Evolutionary conservation across 768 basidiomycete species (phyloP).

Genomic region (Rickenella mellea): DNA sequence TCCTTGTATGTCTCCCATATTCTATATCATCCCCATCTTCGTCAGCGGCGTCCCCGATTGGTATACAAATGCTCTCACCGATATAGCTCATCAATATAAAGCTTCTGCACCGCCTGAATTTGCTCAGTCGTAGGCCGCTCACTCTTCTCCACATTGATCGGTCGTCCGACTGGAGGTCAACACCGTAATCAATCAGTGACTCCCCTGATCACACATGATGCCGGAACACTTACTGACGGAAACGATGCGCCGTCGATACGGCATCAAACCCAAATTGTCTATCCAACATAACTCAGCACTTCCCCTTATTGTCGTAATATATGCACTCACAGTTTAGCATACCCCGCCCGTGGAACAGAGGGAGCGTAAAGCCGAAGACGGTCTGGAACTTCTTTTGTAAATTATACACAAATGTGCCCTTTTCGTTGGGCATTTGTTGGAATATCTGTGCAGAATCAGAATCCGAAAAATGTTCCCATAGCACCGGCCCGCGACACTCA

Average conservation of each 20-base stretch:
- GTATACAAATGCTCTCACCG: conserved; percentile 41
- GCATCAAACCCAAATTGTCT: conserved; percentile 96
- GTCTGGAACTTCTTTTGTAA: conserved; percentile 88
- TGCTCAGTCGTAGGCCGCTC: conserved; percentile 80
- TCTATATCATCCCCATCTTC: conserved; percentile 27
- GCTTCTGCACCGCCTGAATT: conserved; percentile 65
- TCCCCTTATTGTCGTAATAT: background rate
- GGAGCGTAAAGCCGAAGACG: conserved; percentile 91
- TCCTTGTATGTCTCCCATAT: conserved; percentile 98
- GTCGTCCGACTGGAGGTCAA: conserved; percentile 62
- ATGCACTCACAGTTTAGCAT: conserved; percentile 74
- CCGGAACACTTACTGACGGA: conserved; percentile 71
- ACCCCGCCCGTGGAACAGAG: conserved; percentile 95
- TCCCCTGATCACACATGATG: background rate
- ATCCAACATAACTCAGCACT: background rate
- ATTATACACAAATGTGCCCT: conserved; percentile 78
- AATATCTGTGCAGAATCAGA: conserved; percentile 57
- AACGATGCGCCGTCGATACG: conserved; percentile 91
- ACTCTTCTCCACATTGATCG: conserved; percentile 68
- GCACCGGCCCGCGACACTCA: conserved; percentile 25
- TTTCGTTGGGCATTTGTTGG: conserved; percentile 92
- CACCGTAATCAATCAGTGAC: background rate
- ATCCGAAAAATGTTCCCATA: background rate
- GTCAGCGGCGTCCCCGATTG: background rate
- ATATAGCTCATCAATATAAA: conserved; percentile 88